phyloP scores from a whole-genome alignment of 2,329 filamentous ascomycete species.

The Verticillium nubilum region DNA sequence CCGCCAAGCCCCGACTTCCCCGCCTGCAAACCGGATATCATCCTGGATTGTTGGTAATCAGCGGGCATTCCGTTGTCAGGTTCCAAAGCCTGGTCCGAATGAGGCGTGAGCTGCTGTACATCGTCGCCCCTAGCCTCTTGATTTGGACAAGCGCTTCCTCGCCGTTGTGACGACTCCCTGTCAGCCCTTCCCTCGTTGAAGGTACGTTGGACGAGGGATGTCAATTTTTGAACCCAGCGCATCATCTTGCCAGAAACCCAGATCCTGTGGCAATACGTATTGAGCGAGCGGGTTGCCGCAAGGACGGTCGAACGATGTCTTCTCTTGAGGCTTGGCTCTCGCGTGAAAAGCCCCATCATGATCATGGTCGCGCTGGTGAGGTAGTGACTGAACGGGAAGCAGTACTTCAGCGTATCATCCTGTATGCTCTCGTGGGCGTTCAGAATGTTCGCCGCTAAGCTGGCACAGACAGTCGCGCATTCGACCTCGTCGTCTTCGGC shows the following conservation, averaged over 20 bases:
- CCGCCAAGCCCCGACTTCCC: not conserved
- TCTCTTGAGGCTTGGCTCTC: conserved; percentile 1
- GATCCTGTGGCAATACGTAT: conserved; percentile 6
- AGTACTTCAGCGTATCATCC: conserved; percentile 6
- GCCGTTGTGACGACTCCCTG: not conserved
- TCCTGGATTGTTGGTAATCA: not conserved
- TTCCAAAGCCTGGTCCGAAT: not conserved
- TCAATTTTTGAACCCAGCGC: conserved; percentile 6
- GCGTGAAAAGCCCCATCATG: conserved; percentile 3
- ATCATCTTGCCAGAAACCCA: conserved; percentile 10
- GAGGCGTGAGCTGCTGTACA: not conserved
- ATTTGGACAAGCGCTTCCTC: not conserved
- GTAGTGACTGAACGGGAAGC: conserved; percentile 9
- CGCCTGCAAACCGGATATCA: not conserved
- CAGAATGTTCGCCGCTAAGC: conserved; percentile 5
- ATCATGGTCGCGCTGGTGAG: conserved; percentile 6
- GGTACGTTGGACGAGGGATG: not conserved
- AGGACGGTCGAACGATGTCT: conserved; percentile 2
- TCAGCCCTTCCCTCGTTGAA: not conserved
- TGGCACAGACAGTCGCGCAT: conserved; percentile 2
- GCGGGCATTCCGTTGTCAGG: not conserved
- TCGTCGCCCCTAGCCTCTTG: not conserved
- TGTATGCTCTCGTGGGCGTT: conserved; percentile 3
- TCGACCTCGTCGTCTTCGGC: conserved; percentile 4
- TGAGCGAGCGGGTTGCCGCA: conserved; percentile 3